phyloP scores from a whole-genome alignment of 2,329 filamentous ascomycete genomes.

The Colletotrichum horii region DNA sequence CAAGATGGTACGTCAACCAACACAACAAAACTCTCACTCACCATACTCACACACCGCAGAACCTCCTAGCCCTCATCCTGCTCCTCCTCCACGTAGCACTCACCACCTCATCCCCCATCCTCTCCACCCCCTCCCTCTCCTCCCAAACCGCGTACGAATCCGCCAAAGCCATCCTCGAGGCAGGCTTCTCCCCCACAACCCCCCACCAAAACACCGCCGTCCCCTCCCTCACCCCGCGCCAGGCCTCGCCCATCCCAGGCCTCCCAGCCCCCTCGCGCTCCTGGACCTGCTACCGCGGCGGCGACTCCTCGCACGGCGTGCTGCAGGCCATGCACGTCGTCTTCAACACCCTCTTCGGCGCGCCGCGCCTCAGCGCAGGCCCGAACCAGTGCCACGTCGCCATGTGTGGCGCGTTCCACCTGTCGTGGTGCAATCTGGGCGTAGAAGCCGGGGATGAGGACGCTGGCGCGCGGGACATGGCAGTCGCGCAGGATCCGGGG shows the following conservation, averaged over 20 bases:
- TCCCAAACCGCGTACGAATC: background rate
- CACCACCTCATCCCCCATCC: background rate
- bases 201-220: background rate
- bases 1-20: background rate
- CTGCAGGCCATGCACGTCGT: background rate
- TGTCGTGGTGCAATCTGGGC: background rate
- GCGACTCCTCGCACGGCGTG: background rate
- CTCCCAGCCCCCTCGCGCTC: background rate
- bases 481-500: background rate
- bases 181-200: background rate
- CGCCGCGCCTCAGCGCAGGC: background rate
- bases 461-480: background rate
- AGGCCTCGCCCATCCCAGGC: background rate
- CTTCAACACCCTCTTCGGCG: background rate
- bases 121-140: background rate
- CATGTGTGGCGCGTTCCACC: background rate
- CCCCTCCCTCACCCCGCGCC: background rate
- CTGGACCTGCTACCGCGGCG: background rate
- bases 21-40: background rate
- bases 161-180: background rate
- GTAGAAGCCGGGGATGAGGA: background rate
- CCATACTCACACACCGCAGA: background rate
- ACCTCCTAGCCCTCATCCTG: background rate
- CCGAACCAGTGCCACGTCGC: background rate
- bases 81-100: background rate